Evolutionary conservation across 2,329 filamentous ascomycete genomes (phyloP).

Genomic region (Pseudodiploospora longispora): DNA sequence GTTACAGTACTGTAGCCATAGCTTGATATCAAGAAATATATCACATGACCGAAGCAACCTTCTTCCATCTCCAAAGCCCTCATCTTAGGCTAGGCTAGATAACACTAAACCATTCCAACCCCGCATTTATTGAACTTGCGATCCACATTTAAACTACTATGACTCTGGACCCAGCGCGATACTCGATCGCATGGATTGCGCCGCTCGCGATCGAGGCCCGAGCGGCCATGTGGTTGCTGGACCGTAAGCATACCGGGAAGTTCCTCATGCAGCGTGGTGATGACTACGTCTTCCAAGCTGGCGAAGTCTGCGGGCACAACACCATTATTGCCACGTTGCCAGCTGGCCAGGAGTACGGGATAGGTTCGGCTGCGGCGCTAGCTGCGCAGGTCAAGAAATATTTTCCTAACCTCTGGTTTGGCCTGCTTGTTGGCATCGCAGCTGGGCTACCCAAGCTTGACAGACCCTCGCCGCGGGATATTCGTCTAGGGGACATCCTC

Average conservation of each 20-base stretch:
- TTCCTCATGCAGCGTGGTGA: constrained; percentile 24
- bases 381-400: constrained; percentile 25
- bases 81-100: no score
- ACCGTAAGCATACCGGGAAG: constrained; percentile 20
- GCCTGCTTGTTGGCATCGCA: constrained; percentile 28
- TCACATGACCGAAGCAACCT: no score
- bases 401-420: constrained; percentile 30
- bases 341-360: constrained; percentile 25
- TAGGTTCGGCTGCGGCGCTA: constrained; percentile 23
- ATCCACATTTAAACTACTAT: no score
- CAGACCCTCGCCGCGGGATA: constrained; percentile 19
- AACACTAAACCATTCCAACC: no score
- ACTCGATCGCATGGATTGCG: constrained; percentile 29
- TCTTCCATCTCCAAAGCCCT: no score
- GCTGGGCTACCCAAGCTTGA: constrained; percentile 24
- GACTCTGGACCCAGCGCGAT: constrained; percentile 13
- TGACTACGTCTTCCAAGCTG: constrained; percentile 28
- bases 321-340: constrained; percentile 27
- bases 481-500: constrained; percentile 28
- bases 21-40: no score
- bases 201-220: constrained; percentile 27
- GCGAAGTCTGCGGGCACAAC: constrained; percentile 27
- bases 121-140: no score
- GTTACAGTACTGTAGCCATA: no score
- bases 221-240: constrained; percentile 26